Evolutionary conservation across 768 basidiomycete genomes (phyloP).

Genomic region (Naganishia randhawae): DNA sequence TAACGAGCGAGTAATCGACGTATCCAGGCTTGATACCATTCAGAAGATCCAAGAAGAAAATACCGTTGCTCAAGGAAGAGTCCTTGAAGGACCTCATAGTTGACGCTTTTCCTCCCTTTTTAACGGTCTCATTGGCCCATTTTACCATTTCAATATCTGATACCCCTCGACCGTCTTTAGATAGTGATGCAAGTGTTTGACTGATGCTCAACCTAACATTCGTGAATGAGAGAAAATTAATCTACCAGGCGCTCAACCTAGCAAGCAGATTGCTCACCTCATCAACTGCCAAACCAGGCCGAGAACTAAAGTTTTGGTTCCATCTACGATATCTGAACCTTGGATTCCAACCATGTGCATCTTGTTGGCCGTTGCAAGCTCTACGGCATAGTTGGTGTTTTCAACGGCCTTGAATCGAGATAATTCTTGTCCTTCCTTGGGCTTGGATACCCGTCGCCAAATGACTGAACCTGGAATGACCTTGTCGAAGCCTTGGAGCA

Average conservation of each 20-base stretch:
- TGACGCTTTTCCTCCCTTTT: slow-evolving; percentile 54
- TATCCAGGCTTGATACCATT: slow-evolving; percentile 90
- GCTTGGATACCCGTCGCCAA: slow-evolving; percentile 95
- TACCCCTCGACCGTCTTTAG: slow-evolving; percentile 69
- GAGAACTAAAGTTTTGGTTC: slow-evolving; percentile 82
- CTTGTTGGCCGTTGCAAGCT: slow-evolving; percentile 83
- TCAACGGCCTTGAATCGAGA: slow-evolving; percentile 97
- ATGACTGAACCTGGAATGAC: slow-evolving; percentile 84
- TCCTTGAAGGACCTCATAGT: slow-evolving; percentile 90
- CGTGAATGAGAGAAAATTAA: neutral
- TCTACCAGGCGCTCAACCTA: neutral
- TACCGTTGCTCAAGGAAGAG: slow-evolving; percentile 74
- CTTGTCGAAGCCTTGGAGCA: slow-evolving; percentile 96
- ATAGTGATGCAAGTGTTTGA: slow-evolving; percentile 75
- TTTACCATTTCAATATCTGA: slow-evolving; percentile 89
- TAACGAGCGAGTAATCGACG: slow-evolving; percentile 79
- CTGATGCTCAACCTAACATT: slow-evolving; percentile 66
- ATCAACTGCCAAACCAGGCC: slow-evolving; percentile 98
- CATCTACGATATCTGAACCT: slow-evolving; percentile 94
- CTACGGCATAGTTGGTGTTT: slow-evolving; percentile 94
- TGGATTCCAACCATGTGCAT: slow-evolving; percentile 98
- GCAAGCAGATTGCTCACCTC: slow-evolving; percentile 58
- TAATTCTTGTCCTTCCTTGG: slow-evolving; percentile 72
- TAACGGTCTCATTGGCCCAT: slow-evolving; percentile 90
- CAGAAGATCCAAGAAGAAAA: slow-evolving; percentile 89